Evolutionary conservation across 768 basidiomycete genomes (phyloP).

Genomic region (Coprinopsis cinerea): DNA sequence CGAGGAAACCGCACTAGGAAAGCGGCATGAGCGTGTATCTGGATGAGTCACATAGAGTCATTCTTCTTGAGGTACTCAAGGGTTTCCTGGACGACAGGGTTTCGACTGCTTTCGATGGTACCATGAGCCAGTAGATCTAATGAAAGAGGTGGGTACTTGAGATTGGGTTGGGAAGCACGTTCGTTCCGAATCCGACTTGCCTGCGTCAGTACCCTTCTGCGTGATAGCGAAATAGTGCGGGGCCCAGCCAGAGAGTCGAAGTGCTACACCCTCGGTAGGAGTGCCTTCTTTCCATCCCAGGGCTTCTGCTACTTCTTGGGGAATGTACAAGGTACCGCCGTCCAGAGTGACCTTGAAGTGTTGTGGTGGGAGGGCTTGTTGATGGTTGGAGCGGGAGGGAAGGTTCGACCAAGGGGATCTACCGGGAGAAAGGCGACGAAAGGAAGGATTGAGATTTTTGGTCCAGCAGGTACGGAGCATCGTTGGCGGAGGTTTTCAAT

Average conservation of each 20-base stretch:
- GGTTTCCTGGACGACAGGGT: slow-evolving; percentile 10
- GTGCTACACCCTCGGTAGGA: slow-evolving; percentile 10
- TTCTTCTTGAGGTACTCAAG: slow-evolving; percentile 13
- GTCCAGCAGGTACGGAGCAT: no score
- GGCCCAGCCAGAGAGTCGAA: slow-evolving; percentile 13
- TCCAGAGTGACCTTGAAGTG: slow-evolving; percentile 13
- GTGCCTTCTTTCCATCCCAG: slow-evolving; percentile 11
- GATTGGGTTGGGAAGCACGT: not conserved
- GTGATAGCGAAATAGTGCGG: slow-evolving; percentile 16
- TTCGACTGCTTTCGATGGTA: slow-evolving; percentile 15
- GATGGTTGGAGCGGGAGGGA: not conserved
- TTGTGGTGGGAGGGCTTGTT: not conserved
- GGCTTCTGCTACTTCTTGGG: slow-evolving; percentile 12
- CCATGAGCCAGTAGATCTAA: slow-evolving; percentile 13
- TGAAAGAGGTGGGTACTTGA: no score
- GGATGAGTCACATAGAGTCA: no score
- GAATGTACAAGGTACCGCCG: slow-evolving; percentile 12
- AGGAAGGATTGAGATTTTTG: no score
- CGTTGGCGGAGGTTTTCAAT: no score
- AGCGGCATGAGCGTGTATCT: no score
- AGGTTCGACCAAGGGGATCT: not conserved
- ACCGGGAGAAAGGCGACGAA: not conserved
- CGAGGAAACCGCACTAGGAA: no score
- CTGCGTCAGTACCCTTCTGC: slow-evolving; percentile 15
- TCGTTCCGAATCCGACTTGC: not conserved